phyloP scores from a whole-genome alignment of 805 yeast genomes.

The Starmerella sp. region DNA sequence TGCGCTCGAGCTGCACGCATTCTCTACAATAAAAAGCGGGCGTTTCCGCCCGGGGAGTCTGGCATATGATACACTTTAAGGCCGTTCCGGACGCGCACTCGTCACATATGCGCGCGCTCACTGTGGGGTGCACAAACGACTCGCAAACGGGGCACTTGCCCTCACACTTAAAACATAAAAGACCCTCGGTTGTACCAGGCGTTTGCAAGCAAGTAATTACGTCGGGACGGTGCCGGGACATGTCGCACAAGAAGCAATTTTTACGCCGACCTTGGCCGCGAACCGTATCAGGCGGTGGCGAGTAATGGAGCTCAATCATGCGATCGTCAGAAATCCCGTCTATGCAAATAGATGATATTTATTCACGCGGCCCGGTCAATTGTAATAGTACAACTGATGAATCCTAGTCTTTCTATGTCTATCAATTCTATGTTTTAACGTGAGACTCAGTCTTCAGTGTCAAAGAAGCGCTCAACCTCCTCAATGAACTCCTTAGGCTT shows the following conservation, averaged over 20 bases:
- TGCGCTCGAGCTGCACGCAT: not conserved
- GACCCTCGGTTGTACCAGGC: not conserved
- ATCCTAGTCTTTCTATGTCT: not conserved
- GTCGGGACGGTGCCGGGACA: conserved; percentile 2
- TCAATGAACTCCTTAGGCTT: conserved; percentile 67
- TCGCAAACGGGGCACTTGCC: conserved; percentile 2
- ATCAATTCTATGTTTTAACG: too few relatives aligned
- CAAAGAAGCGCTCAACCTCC: conserved; percentile 51
- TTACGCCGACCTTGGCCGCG: not conserved
- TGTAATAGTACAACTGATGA: too few relatives aligned
- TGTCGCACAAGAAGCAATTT: not conserved
- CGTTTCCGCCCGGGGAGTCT: not conserved
- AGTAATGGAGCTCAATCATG: too few relatives aligned
- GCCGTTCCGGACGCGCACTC: not conserved
- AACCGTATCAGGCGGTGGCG: not conserved
- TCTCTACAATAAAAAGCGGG: not conserved
- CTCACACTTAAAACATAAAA: not conserved
- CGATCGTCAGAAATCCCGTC: too few relatives aligned
- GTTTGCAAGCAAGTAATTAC: not conserved
- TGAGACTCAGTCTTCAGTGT: conserved; percentile 20
- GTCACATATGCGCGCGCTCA: not conserved
- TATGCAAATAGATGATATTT: too few relatives aligned
- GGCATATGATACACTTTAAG: not conserved
- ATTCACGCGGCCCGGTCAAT: too few relatives aligned
- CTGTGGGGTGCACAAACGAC: not conserved